A percentile compares a stretch with the other conserved stretches of the same genome.
Conservation (phyloP, 164 flowering plant species). For the Platanus orientalis region DNA sequence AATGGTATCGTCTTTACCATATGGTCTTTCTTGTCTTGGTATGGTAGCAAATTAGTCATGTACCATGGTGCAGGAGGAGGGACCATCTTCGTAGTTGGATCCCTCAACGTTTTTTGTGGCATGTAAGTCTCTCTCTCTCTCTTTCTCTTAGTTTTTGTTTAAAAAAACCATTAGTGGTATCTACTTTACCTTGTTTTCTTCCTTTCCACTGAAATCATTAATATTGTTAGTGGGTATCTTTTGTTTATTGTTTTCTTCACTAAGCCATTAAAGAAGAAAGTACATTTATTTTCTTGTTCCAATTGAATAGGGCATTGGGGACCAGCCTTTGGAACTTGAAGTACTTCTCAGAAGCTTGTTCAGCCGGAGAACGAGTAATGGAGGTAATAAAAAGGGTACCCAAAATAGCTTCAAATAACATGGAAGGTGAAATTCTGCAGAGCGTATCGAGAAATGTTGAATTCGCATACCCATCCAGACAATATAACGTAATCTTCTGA, state of each 20-base stretch:
- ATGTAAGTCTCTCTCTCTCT: conserved; percentile 37
- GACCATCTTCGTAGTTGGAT: conserved; percentile 70
- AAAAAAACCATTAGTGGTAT: too few relatives aligned
- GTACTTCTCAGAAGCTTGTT: conserved; percentile 65
- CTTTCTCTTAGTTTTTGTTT: too few relatives aligned
- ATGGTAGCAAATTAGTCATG: conserved; percentile 77
- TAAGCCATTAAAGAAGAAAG: too few relatives aligned
- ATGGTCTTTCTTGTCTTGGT: conserved; percentile 77
- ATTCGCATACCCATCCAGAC: conserved; percentile 81
- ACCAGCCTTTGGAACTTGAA: conserved; percentile 65
- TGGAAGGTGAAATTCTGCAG: conserved; percentile 52
- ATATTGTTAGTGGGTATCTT: too few relatives aligned
- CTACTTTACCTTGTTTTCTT: too few relatives aligned
- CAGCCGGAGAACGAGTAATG: conserved; percentile 63
- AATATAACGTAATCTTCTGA: conserved; percentile 45
- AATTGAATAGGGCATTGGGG: conserved; percentile 53
- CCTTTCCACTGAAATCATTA: too few relatives aligned
- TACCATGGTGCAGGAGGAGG: conserved; percentile 69
- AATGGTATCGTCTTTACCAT: conserved; percentile 61
- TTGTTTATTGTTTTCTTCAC: too few relatives aligned
- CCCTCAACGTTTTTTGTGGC: conserved; percentile 66
- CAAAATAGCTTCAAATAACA: conserved; percentile 58
- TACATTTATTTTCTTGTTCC: too few relatives aligned
- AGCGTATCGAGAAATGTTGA: conserved; percentile 39
- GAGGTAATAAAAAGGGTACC: conserved; percentile 73